Evolutionary conservation across 1,139 yeast genomes (phyloP).

Genomic region (Kluyveromyces sp.): DNA sequence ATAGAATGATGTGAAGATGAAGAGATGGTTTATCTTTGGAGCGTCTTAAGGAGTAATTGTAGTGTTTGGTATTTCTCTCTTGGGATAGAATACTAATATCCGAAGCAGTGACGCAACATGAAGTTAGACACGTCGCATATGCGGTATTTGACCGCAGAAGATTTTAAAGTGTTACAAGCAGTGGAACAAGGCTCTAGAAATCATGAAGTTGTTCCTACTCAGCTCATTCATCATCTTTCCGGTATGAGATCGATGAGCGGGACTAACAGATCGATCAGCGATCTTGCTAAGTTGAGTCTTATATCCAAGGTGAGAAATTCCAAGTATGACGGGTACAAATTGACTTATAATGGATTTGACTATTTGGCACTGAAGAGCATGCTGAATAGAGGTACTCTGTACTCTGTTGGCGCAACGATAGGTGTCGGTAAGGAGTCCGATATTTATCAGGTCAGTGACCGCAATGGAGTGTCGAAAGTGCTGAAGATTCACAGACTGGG

Average conservation of each 20-base stretch:
- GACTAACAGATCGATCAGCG: slow-evolving; percentile 72
- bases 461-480: slow-evolving; percentile 58
- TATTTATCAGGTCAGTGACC: slow-evolving; percentile 78
- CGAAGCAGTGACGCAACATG: slow-evolving; percentile 38
- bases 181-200: slow-evolving; percentile 86
- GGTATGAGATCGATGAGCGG: slow-evolving; percentile 72
- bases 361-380: slow-evolving; percentile 82
- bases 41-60: too few species aligned
- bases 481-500: slow-evolving; percentile 90
- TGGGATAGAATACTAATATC: background rate
- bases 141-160: slow-evolving; percentile 87
- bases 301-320: slow-evolving; percentile 76
- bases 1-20: too few species aligned
- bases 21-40: too few species aligned
- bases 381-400: slow-evolving; percentile 63
- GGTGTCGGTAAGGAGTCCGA: slow-evolving; percentile 98
- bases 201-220: slow-evolving; percentile 92
- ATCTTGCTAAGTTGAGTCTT: slow-evolving; percentile 77
- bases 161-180: slow-evolving; percentile 82
- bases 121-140: slow-evolving; percentile 87
- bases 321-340: slow-evolving; percentile 84
- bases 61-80: too few species aligned
- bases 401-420: slow-evolving; percentile 78
- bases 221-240: slow-evolving; percentile 71
- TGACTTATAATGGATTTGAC: slow-evolving; percentile 86